Evolutionary conservation across 1,284 basidiomycete genomes (phyloP).

Genomic region (Phellopilus nigrolimitatus): DNA sequence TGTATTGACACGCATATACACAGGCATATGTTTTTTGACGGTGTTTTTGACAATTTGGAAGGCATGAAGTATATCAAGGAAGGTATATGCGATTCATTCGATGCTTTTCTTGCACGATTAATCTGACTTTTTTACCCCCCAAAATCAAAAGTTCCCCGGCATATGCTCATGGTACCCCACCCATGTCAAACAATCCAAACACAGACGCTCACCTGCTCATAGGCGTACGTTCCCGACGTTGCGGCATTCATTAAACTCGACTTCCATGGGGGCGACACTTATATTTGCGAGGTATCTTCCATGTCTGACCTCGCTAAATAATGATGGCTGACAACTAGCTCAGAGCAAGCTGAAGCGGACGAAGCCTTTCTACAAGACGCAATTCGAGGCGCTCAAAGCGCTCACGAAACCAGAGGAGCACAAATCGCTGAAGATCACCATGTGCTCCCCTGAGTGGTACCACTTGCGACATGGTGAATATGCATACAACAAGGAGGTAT

Average conservation of each 20-base stretch:
- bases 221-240: constrained; percentile 41
- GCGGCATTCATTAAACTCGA: constrained; percentile 35
- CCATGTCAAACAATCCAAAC: background rate
- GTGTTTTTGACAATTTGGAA: constrained; percentile 56
- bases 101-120: constrained; percentile 43
- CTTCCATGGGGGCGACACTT: constrained; percentile 29
- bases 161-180: constrained; percentile 41
- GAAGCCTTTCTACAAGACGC: constrained; percentile 57
- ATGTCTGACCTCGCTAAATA: background rate
- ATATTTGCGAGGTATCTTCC: constrained; percentile 24
- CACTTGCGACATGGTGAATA: constrained; percentile 64
- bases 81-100: constrained; percentile 34
- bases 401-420: constrained; percentile 48
- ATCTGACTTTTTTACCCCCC: constrained; percentile 36
- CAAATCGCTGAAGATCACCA: constrained; percentile 66
- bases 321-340: background rate
- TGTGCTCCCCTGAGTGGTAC: constrained; percentile 75
- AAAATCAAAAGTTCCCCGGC: constrained; percentile 41
- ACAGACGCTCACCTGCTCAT: background rate
- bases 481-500: constrained; percentile 56
- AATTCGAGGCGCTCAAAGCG: constrained; percentile 55
- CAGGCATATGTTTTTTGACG: constrained; percentile 55
- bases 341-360: constrained; percentile 61
- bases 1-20: constrained; percentile 5
- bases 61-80: constrained; percentile 55